phyloP scores from a whole-genome alignment of 83 land plant species.

The Picea abies region DNA sequence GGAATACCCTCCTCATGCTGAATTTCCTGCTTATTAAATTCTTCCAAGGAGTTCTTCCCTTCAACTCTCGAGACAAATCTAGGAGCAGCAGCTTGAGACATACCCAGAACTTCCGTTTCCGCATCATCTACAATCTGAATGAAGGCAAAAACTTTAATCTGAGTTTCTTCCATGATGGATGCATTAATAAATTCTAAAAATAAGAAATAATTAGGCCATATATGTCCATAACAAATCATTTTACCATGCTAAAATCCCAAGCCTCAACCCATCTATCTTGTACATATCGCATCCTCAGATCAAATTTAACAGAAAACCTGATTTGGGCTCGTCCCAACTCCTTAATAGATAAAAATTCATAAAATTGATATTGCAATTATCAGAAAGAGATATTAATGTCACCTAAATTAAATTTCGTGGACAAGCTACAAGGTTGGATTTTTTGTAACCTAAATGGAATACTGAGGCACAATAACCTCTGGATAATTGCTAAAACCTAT shows the following conservation, averaged over 20 bases:
- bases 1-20: neutral
- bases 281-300: too few relatives aligned
- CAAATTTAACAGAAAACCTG: too few relatives aligned
- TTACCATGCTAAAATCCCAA: too few relatives aligned
- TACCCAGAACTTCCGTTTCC: constrained; percentile 16
- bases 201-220: too few relatives aligned
- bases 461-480: neutral
- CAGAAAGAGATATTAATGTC: neutral
- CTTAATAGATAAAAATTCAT: neutral
- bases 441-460: too few relatives aligned
- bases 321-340: neutral
- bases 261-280: too few relatives aligned
- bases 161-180: too few relatives aligned
- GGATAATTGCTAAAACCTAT: neutral
- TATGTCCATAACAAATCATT: too few relatives aligned
- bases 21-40: constrained; percentile 10
- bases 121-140: constrained; percentile 25
- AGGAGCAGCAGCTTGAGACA: constrained; percentile 5
- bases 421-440: neutral
- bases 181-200: too few relatives aligned
- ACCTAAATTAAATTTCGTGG: neutral
- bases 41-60: neutral
- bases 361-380: neutral
- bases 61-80: neutral
- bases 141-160: too few relatives aligned